A percentile compares a stretch with the other conserved stretches of the same genome.
These are phyloP conservation scores for Sugiyamaella castrensis DNA, from an alignment of 1,139 yeast genomes.

Conservation along the genomic window DNA sequence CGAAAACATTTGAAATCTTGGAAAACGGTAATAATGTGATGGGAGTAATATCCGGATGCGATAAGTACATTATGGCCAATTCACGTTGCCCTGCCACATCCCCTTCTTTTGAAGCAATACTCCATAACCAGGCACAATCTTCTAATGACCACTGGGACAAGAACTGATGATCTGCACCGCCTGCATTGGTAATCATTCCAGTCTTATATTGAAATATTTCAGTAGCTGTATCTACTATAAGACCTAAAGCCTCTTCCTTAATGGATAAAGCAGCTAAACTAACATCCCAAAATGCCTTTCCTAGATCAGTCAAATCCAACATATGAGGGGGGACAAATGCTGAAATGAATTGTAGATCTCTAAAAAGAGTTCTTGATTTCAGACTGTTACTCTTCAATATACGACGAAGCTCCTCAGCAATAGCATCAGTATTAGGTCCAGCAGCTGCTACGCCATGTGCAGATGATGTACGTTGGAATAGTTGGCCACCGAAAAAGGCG, in stretches of 20 bases:
- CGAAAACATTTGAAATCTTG: constrained; percentile 28
- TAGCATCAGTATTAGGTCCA: constrained; percentile 36
- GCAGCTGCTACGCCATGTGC: background rate
- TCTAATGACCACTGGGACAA: constrained; percentile 27
- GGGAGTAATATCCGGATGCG: constrained; percentile 34
- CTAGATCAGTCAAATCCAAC: constrained; percentile 35
- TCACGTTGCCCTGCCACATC: constrained; percentile 34
- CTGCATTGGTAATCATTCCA: constrained; percentile 10
- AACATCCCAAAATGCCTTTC: constrained; percentile 41
- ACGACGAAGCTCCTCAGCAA: constrained; percentile 34
- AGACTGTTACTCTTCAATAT: constrained; percentile 29
- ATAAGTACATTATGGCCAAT: constrained; percentile 35
- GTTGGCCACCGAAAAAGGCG: constrained; percentile 11
- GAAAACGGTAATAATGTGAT: constrained; percentile 30
- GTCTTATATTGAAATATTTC: constrained; percentile 36
- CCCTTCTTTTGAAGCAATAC: constrained; percentile 34
- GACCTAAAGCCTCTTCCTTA: constrained; percentile 34
- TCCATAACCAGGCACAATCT: constrained; percentile 35
- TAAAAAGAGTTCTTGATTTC: constrained; percentile 35
- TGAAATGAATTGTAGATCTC: constrained; percentile 39
- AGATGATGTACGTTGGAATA: constrained; percentile 7
- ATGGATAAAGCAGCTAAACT: constrained; percentile 38
- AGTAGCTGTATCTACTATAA: constrained; percentile 35
- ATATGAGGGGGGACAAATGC: constrained; percentile 37
- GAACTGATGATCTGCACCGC: constrained; percentile 19